These are phyloP conservation scores for Globisporangium ultimum DNA, from an alignment of 352 stramenopile genomes.

Conservation along the genomic window DNA sequence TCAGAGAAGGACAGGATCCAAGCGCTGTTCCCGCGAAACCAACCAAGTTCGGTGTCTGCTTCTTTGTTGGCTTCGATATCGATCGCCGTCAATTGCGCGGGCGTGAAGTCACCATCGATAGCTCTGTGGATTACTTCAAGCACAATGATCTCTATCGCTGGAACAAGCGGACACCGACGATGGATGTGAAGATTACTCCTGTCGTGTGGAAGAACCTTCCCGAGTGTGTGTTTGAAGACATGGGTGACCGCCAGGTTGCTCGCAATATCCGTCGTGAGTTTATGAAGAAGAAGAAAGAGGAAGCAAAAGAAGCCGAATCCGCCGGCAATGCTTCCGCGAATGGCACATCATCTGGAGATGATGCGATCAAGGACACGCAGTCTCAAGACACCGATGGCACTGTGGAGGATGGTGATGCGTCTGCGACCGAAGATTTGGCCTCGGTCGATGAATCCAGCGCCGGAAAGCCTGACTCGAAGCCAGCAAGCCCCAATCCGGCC, in stretches of 20 bases:
- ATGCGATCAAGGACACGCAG: constrained; percentile 40
- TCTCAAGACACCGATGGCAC: constrained; percentile 59
- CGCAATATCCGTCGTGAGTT: constrained; percentile 64
- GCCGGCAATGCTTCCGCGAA: constrained; percentile 27
- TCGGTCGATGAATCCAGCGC: not conserved
- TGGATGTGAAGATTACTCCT: constrained; percentile 86
- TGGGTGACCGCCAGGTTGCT: constrained; percentile 65
- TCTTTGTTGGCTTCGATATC: constrained; percentile 86
- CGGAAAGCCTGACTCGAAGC: not conserved
- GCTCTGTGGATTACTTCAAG: constrained; percentile 87
- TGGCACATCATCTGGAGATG: constrained; percentile 35
- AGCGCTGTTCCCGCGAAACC: constrained; percentile 17
- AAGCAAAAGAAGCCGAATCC: constrained; percentile 63
- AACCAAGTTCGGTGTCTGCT: constrained; percentile 73
- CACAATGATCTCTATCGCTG: constrained; percentile 87
- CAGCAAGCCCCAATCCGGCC: constrained; percentile 41
- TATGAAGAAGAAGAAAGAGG: constrained; percentile 86
- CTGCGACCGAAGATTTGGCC: constrained; percentile 38
- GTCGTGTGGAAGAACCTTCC: constrained; percentile 84
- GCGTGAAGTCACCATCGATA: constrained; percentile 83
- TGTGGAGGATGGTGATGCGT: constrained; percentile 37
- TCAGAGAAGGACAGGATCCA: constrained; percentile 18
- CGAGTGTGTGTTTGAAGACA: constrained; percentile 82
- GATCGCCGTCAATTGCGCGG: constrained; percentile 72
- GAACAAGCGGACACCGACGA: constrained; percentile 84